phyloP scores from a whole-genome alignment of 2,329 filamentous ascomycete genomes.

The Lasiodiplodia theobromae region DNA sequence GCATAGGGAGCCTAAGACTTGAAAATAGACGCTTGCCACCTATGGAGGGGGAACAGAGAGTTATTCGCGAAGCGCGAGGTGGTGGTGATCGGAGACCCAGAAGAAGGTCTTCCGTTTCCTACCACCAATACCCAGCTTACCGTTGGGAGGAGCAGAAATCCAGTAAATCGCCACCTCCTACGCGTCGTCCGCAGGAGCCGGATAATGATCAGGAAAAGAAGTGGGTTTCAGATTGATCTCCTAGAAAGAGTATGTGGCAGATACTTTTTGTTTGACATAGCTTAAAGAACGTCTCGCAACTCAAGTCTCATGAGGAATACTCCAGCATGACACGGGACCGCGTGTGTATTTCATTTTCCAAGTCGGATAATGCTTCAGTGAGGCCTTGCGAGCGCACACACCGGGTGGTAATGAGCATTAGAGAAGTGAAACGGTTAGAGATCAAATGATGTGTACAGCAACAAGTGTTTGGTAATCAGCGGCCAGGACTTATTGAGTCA shows the following conservation, averaged over 20 bases:
- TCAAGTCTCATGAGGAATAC: no score
- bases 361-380: no score
- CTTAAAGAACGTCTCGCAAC: no score
- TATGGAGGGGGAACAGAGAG: background rate
- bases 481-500: background rate
- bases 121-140: background rate
- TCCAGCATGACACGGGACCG: no score
- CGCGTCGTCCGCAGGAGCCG: no score
- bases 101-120: background rate
- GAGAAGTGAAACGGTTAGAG: background rate
- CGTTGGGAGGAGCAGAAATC: background rate
- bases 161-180: background rate
- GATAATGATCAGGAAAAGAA: no score
- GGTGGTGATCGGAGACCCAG: background rate
- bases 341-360: no score
- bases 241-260: no score
- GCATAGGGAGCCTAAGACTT: background rate
- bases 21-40: background rate
- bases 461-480: background rate
- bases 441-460: background rate
- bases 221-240: accelerated
- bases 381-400: no score
- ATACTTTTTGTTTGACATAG: no score
- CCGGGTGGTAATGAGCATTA: background rate
- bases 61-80: background rate